phyloP scores from a whole-genome alignment of 306 rosid genomes.

The Lathyrus tuberosus region DNA sequence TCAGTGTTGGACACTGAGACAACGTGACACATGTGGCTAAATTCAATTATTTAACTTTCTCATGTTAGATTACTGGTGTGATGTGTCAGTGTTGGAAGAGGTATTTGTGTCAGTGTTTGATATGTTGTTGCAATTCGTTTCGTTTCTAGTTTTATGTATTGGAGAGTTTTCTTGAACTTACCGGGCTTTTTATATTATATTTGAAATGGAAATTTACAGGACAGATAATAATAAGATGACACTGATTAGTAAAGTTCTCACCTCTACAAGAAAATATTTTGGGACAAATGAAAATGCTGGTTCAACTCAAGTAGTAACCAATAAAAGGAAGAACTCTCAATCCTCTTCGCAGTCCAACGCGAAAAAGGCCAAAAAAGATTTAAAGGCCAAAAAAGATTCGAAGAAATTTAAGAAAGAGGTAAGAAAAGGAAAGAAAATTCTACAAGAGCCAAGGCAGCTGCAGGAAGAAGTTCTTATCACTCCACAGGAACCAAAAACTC shows the following conservation, averaged over 20 bases:
- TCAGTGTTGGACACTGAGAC: background rate
- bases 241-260: constrained; percentile 50
- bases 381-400: constrained; percentile 38
- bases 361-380: constrained; percentile 39
- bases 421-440: background rate
- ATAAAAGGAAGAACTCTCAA: constrained; percentile 42
- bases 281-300: constrained; percentile 14
- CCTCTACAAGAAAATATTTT: constrained; percentile 4
- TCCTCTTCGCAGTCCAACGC: constrained; percentile 35
- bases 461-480: constrained; percentile 14
- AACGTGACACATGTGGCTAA: background rate
- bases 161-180: background rate
- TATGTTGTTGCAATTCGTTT: background rate
- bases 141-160: background rate
- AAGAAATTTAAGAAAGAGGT: background rate
- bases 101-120: background rate
- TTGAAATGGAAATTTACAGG: constrained; percentile 46
- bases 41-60: background rate
- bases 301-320: constrained; percentile 30
- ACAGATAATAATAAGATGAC: constrained; percentile 44
- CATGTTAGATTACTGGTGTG: background rate
- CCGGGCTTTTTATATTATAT: background rate
- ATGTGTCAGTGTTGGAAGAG: background rate
- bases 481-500: constrained; percentile 26
- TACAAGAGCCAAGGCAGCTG: constrained; percentile 37